Percentiles rank a stretch among this genome's conserved stretches.
Evolutionary conservation across 2,329 filamentous ascomycete species (phyloP).

Genomic region (Achaetomium macrosporum): DNA sequence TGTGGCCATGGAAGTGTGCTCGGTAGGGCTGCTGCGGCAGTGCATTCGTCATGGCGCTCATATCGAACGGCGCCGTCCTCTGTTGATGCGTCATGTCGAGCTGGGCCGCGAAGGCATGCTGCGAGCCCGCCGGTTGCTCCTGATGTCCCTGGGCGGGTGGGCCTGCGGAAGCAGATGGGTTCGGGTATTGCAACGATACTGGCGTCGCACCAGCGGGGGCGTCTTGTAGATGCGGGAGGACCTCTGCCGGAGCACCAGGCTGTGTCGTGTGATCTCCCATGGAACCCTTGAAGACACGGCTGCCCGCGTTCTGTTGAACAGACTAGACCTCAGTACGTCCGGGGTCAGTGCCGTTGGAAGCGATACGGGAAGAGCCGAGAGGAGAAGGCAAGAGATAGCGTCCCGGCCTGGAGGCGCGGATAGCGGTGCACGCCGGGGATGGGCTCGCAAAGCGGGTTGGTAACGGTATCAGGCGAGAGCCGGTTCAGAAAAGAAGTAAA

Average conservation of each 20-base stretch:
- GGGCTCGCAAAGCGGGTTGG: too few species aligned
- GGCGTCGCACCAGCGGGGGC: conserved; percentile 9
- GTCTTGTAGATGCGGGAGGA: conserved; percentile 25
- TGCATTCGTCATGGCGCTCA: conserved; percentile 40
- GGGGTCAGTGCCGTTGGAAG: too few species aligned
- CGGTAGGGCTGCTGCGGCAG: conserved; percentile 39
- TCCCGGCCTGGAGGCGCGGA: background rate
- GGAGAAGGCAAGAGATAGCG: too few species aligned
- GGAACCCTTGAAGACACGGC: background rate
- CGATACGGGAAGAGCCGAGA: too few species aligned
- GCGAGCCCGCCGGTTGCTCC: conserved; percentile 30
- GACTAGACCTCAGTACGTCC: background rate
- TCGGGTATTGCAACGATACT: conserved; percentile 6
- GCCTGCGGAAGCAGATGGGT: conserved; percentile 20
- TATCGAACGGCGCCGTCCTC: conserved; percentile 40
- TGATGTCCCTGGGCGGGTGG: conserved; percentile 13
- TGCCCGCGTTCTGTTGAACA: background rate
- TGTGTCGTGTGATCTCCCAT: conserved; percentile 26
- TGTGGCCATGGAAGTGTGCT: conserved; percentile 33
- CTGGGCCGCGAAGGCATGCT: conserved; percentile 38
- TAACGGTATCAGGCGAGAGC: too few species aligned
- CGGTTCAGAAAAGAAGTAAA: too few species aligned
- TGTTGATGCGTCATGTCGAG: conserved; percentile 37
- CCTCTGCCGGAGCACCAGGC: conserved; percentile 27
- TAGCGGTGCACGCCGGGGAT: too few species aligned